Percentiles rank a stretch among this genome's conserved stretches.
Conservation (phyloP, 2,329 filamentous ascomycete genomes). For the Exophiala sp. region DNA sequence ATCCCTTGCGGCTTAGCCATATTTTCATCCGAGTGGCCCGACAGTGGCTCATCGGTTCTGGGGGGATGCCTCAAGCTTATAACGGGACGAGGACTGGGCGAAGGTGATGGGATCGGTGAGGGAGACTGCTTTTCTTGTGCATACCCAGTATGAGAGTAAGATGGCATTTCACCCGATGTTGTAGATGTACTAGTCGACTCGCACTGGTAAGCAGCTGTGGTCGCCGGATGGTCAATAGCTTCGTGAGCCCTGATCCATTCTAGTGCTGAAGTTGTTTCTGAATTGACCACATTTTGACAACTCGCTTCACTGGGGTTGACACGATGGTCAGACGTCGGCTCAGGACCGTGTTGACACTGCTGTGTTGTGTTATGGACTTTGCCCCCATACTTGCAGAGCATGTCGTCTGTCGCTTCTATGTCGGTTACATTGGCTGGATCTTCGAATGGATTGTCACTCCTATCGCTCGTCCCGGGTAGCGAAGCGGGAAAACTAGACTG, state of each 20-base stretch:
- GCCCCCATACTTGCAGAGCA: conserved; percentile 12
- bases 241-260: too few species aligned
- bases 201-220: not conserved
- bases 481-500: conserved; percentile 2
- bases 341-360: not conserved
- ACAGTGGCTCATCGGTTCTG: not conserved
- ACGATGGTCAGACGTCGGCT: too few species aligned
- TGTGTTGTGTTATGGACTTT: conserved; percentile 1
- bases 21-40: not conserved
- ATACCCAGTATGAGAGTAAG: not conserved
- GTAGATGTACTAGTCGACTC: not conserved
- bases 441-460: conserved; percentile 13
- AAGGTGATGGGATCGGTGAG: too few species aligned
- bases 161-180: not conserved
- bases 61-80: not conserved
- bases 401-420: not conserved
- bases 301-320: too few species aligned
- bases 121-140: not conserved
- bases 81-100: not conserved
- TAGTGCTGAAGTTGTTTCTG: too few species aligned
- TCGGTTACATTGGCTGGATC: conserved; percentile 3
- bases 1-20: not conserved
- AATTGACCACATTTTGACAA: too few species aligned
- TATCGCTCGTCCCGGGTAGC: not conserved
- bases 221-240: too few species aligned